These are phyloP conservation scores for Misopates orontium DNA, from an alignment of 257 asterid genomes.

Conservation along the genomic window DNA sequence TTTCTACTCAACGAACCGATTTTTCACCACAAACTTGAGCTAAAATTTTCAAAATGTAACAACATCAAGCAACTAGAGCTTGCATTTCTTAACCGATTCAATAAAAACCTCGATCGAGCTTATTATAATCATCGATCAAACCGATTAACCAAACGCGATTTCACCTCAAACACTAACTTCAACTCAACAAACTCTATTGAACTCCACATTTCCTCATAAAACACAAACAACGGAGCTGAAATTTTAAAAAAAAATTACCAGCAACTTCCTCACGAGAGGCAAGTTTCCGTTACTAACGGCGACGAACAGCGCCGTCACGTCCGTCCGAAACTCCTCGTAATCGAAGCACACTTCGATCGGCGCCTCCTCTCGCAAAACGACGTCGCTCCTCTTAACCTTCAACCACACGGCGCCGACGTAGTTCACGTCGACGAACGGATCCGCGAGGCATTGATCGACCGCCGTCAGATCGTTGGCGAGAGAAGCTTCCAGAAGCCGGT, in stretches of 20 bases:
- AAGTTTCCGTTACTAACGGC: slow-evolving; percentile 20
- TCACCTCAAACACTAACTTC: no score
- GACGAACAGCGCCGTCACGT: slow-evolving; percentile 53
- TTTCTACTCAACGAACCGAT: no score
- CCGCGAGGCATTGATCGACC: slow-evolving; percentile 52
- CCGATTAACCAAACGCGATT: no score
- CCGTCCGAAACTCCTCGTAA: slow-evolving; percentile 66
- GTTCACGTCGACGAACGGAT: slow-evolving; percentile 76
- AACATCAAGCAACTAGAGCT: no score
- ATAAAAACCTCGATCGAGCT: no score
- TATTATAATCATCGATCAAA: no score
- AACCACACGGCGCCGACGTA: slow-evolving; percentile 62
- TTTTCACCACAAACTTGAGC: no score
- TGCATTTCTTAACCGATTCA: no score
- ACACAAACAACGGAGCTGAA: not conserved
- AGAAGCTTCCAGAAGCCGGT: slow-evolving; percentile 64
- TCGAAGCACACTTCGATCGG: slow-evolving; percentile 50
- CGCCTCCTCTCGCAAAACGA: slow-evolving; percentile 51
- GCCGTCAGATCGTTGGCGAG: slow-evolving; percentile 55
- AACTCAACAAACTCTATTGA: not conserved
- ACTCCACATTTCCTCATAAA: slow-evolving; percentile 27
- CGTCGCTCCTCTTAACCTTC: slow-evolving; percentile 57
- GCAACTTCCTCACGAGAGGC: not conserved
- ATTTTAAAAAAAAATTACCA: not conserved
- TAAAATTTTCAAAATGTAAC: no score